Percentiles rank a stretch among this genome's conserved stretches.
Conservation (phyloP, 768 basidiomycete genomes). For the Termitomyces titanicus region DNA sequence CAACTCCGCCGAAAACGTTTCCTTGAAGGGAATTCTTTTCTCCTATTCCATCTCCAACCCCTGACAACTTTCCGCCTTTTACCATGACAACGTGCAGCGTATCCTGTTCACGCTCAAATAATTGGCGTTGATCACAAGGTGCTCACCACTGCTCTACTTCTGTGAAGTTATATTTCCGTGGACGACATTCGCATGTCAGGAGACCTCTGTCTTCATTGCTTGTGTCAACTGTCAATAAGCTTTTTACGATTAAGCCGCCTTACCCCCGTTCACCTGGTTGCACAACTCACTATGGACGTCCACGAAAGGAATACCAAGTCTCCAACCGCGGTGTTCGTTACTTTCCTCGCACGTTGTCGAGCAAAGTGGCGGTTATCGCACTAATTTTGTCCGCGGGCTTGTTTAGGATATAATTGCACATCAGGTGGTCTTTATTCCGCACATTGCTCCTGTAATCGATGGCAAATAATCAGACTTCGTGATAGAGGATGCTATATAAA, state of each 20-base stretch:
- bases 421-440: constrained; percentile 8
- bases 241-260: not conserved
- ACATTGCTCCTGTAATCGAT: not conserved
- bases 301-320: not conserved
- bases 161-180: not conserved
- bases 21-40: not conserved
- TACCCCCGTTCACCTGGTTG: not conserved
- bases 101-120: no score
- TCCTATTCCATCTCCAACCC: not conserved
- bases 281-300: not conserved
- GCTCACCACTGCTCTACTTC: not conserved
- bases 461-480: not conserved
- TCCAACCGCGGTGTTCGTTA: constrained; percentile 3
- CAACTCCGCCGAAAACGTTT: not conserved
- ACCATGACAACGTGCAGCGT: not conserved
- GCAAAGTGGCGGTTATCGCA: not conserved
- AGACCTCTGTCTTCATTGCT: not conserved
- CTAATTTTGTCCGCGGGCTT: constrained; percentile 6
- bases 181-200: not conserved
- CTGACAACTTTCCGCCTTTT: not conserved
- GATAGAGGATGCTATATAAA: constrained; percentile 38
- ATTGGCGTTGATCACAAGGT: not conserved
- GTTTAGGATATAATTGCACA: not conserved
- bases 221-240: not conserved
- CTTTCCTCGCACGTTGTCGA: not conserved